Conservation (phyloP, 2,329 filamentous ascomycete genomes). For the Thermothelomyces thermophilus region DNA sequence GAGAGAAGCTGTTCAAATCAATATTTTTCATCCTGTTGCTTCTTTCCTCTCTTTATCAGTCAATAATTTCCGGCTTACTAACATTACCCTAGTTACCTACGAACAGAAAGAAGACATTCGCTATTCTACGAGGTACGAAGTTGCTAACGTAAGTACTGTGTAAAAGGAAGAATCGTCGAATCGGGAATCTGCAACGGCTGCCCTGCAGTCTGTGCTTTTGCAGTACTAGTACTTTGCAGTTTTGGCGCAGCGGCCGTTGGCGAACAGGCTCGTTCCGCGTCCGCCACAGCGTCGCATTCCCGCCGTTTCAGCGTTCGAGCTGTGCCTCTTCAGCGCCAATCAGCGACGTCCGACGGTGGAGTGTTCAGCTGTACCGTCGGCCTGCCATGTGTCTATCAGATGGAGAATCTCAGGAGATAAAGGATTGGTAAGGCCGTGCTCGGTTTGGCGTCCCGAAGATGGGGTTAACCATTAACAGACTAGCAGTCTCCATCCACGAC, state of each 20-base stretch:
- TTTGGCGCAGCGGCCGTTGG: not conserved
- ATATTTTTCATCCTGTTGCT: too few relatives aligned
- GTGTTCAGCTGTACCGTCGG: not conserved
- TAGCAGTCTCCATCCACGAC: too few relatives aligned
- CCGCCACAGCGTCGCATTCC: slow-evolving; percentile 11
- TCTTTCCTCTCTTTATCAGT: too few relatives aligned
- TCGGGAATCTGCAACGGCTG: not conserved
- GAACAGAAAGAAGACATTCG: too few relatives aligned
- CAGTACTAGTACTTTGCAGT: not conserved
- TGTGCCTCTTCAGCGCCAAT: slow-evolving; percentile 5
- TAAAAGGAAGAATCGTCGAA: too few relatives aligned
- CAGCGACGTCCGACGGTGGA: not conserved
- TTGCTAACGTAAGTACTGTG: too few relatives aligned
- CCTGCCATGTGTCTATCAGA: not conserved
- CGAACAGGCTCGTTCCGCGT: not conserved
- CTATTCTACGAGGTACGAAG: too few relatives aligned
- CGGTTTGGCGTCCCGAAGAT: not conserved
- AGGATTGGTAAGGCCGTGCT: not conserved
- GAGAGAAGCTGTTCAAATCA: too few relatives aligned
- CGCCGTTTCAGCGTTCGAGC: slow-evolving; percentile 2
- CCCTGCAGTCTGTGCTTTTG: not conserved
- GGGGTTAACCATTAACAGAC: not conserved
- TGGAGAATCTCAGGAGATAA: not conserved
- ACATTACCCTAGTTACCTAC: too few relatives aligned
- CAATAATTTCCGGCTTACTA: too few relatives aligned